Base-by-base conservation (phyloP, 2,329 filamentous ascomycete species). In the Pseudogymnoascus sp. region DNA sequence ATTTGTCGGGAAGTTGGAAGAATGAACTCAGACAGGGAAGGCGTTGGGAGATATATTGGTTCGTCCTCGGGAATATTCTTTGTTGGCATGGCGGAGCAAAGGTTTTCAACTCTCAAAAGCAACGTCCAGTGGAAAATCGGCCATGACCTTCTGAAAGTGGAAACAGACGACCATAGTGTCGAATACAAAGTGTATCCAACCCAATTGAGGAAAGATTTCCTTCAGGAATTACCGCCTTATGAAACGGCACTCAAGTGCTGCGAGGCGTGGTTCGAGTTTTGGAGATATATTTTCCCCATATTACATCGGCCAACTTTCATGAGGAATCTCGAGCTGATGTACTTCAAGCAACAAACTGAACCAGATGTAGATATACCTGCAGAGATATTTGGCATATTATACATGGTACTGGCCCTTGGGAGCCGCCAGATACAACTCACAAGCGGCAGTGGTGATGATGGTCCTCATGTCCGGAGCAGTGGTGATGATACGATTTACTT, bases 61-160 rank as follows among this genome's bases (percentile, higher is more conserved):
- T 64, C 64, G 39, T 65, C 64, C 4, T 64, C 63, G 2, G 64
- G 64, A 1, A 63, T 65, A 30, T 65, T 64, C 42, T 65, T 65
- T 30, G 63, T 65, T 23, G 64, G 64, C 9, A 64, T 61, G 19
- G 64, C 64, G 8, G 36, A 64, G 55, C 64, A 65, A 52, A 58
- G 58, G 39, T 58, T 65, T 35, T 41, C 62, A 6, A 65, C 45
- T 36, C 35, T 64, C 49, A 55, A 55, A 35, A 41, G 30, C 23
- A 39, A 64, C 6, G 8, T 38, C 5, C n/a, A 60, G n/a, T 60
- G 49, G 52, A 60, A 62, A 36, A 55, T 65, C 23, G 60, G 63
- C 2, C 62, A 65, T 35, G 60, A 52, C 8, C 55, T 65, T n/a
- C 55, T 65, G 39, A 62, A 63, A 60, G 64, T 65, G 8, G 64